These are phyloP conservation scores for Aspergillus bombycis DNA, from an alignment of 2,329 filamentous ascomycete species.

Conservation along the genomic window DNA sequence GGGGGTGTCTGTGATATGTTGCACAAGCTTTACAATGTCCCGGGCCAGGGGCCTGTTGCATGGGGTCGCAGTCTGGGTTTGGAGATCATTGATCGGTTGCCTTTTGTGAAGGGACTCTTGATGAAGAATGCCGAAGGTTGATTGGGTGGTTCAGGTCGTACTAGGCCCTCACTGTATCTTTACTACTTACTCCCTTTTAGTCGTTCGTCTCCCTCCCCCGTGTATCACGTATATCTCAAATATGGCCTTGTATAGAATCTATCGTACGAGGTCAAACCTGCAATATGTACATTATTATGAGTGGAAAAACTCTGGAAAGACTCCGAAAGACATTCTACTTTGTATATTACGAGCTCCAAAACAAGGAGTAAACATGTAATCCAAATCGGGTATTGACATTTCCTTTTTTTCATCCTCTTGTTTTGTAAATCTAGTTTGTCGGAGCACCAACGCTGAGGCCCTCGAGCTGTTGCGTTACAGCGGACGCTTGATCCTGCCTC, in stretches of 20 bases:
- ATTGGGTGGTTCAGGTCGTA: not conserved
- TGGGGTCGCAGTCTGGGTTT: conserved; percentile 77
- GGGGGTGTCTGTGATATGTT: conserved; percentile 81
- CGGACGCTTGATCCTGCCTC: conserved; percentile 21
- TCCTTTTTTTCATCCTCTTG: not conserved
- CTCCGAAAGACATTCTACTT: not conserved
- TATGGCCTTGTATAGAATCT: not conserved
- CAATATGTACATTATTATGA: not conserved
- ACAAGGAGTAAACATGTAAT: not conserved
- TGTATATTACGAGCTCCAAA: not conserved
- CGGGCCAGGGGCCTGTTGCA: conserved; percentile 74
- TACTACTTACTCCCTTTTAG: not conserved
- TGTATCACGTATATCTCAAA: not conserved
- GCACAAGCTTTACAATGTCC: conserved; percentile 85
- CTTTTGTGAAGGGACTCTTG: conserved; percentile 78
- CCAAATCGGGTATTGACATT: conserved; percentile 4
- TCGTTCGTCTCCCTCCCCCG: not conserved
- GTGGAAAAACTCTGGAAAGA: not conserved
- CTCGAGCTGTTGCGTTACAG: conserved; percentile 29
- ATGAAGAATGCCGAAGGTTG: conserved; percentile 68
- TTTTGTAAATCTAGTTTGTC: conserved; percentile 11
- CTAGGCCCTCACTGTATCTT: not conserved
- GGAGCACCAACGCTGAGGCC: conserved; percentile 24
- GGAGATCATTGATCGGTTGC: conserved; percentile 72
- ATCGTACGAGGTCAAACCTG: not conserved